These are phyloP conservation scores for Novakomyces olei DNA, from an alignment of 805 yeast species.

Conservation along the genomic window DNA sequence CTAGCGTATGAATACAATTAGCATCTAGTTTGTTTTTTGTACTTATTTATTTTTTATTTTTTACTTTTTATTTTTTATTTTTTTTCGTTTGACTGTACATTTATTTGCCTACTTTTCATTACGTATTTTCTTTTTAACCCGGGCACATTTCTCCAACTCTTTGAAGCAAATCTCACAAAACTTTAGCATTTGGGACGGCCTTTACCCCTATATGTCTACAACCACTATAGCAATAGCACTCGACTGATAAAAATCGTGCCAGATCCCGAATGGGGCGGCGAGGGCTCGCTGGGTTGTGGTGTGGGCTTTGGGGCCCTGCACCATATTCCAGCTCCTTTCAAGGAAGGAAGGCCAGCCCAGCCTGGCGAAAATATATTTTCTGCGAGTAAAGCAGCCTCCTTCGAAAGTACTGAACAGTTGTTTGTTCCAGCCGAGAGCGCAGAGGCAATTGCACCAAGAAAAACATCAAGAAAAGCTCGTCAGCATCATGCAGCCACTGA, in stretches of 20 bases:
- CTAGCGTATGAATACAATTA: neutral
- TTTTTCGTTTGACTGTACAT: too few species aligned
- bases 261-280: conserved; percentile 1
- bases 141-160: too few species aligned
- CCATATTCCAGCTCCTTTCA: conserved; percentile 2
- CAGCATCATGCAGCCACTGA: too few species aligned
- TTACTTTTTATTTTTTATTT: neutral
- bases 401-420: too few species aligned
- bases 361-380: conserved; percentile 3
- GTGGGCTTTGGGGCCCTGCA: conserved; percentile 3
- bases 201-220: conserved; percentile 3
- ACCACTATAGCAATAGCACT: conserved; percentile 1
- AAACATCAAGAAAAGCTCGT: too few species aligned
- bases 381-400: too few species aligned
- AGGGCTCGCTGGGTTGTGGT: conserved; percentile 3
- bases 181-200: conserved; percentile 3
- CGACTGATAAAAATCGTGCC: conserved; percentile 4
- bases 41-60: neutral
- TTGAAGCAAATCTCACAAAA: too few species aligned
- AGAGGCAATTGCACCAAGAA: too few species aligned
- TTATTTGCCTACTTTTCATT: too few species aligned
- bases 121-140: too few species aligned
- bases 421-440: too few species aligned
- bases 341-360: conserved; percentile 2
- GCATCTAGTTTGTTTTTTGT: too few species aligned